Percentiles rank a stretch among this genome's conserved stretches.
Conservation (phyloP, 371 early-diverging fungal species). For the Mucor racemosus region DNA sequence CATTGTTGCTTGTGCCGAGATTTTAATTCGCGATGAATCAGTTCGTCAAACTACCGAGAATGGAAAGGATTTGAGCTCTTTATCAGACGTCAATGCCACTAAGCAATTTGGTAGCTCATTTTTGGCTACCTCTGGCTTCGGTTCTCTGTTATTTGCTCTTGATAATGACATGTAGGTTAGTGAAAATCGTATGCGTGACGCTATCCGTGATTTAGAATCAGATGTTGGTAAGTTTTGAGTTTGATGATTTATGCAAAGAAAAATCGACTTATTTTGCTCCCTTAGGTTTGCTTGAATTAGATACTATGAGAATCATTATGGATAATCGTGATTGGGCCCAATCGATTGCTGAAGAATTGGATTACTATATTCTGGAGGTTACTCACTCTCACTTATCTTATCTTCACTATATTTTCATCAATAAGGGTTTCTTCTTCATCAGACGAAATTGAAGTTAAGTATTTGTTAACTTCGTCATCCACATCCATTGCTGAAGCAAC, state of each 20-base stretch:
- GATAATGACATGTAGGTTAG: conserved; percentile 87
- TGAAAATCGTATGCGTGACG: conserved; percentile 75
- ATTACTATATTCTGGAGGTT: conserved; percentile 76
- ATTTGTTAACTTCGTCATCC: no score
- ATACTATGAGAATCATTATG: conserved; percentile 83
- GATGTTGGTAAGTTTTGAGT: conserved; percentile 69
- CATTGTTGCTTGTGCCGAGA: conserved; percentile 59
- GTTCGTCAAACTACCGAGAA: conserved; percentile 7
- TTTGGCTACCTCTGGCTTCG: conserved; percentile 66
- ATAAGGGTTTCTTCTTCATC: no score
- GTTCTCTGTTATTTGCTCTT: conserved; percentile 70
- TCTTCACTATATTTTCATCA: no score
- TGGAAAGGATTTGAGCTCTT: conserved; percentile 3
- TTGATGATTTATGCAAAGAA: not conserved
- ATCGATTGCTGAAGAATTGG: conserved; percentile 76
- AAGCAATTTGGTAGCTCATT: conserved; percentile 47
- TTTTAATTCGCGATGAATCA: conserved; percentile 52
- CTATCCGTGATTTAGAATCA: conserved; percentile 75
- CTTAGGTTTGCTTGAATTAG: conserved; percentile 76
- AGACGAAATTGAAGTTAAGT: no score
- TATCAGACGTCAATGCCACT: not conserved
- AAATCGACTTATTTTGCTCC: not conserved
- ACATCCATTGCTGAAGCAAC: no score
- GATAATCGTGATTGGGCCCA: conserved; percentile 87
- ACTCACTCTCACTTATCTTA: no score